Conservation (phyloP, 129 eudicot genomes). For the Artemisia annua region DNA sequence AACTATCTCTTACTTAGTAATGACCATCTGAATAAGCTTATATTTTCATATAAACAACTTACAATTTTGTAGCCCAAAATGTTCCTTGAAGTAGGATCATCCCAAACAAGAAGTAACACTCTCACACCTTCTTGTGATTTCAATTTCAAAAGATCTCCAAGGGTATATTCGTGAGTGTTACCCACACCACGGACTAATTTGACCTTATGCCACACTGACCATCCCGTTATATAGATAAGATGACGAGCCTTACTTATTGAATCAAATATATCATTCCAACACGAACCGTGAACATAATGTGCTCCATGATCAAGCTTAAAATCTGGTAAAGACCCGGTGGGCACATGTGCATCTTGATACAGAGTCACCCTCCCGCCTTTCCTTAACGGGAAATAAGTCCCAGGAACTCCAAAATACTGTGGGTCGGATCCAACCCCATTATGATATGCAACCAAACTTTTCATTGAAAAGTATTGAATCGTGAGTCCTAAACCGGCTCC, state of each 20-base stretch:
- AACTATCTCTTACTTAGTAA: background rate
- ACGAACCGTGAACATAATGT: conserved; percentile 85
- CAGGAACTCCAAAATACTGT: conserved; percentile 52
- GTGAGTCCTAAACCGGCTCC: conserved; percentile 82
- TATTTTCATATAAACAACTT: conserved; percentile 27
- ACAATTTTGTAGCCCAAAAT: conserved; percentile 91
- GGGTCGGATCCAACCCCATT: conserved; percentile 95
- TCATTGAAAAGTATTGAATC: conserved; percentile 74
- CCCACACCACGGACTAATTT: conserved; percentile 63
- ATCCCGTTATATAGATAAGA: conserved; percentile 84
- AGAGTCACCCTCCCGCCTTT: conserved; percentile 84
- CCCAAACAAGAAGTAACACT: conserved; percentile 98
- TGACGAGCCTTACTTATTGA: conserved; percentile 88
- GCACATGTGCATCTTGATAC: conserved; percentile 98
- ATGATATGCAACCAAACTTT: conserved; percentile 59
- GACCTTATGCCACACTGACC: conserved; percentile 99
- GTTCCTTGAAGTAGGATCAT: conserved; percentile 95
- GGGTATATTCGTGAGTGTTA: conserved; percentile 41
- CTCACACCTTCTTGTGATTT: conserved; percentile 99
- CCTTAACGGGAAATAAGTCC: conserved; percentile 91
- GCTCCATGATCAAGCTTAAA: conserved; percentile 62
- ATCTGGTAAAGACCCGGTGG: conserved; percentile 67
- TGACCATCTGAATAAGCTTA: background rate
- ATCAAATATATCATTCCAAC: conserved; percentile 91
- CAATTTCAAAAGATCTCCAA: conserved; percentile 89